Conservation (phyloP, 1,284 basidiomycete genomes). For the Baeospora myosura region DNA sequence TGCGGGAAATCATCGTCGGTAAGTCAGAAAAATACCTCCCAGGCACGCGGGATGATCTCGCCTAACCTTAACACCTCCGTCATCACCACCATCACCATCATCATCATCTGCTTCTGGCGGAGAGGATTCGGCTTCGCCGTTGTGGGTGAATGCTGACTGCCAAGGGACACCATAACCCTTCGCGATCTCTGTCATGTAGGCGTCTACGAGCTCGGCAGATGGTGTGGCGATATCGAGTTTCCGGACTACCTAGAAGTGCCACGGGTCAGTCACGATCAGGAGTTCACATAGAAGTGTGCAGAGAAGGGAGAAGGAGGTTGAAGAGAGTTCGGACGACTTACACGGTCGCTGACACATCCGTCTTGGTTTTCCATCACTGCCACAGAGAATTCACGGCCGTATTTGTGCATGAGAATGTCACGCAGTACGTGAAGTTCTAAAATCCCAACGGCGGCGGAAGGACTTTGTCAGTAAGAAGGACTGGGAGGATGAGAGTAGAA, state of each 20-base stretch:
- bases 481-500: conserved; percentile 2
- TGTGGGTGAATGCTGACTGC: no score
- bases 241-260: conserved; percentile 47
- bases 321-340: conserved; percentile 37
- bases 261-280: conserved; percentile 3
- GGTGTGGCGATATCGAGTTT: conserved; percentile 71
- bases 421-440: conserved; percentile 87
- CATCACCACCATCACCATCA: conserved; percentile 12
- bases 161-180: conserved; percentile 80
- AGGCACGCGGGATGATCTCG: background rate
- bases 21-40: background rate
- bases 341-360: conserved; percentile 72
- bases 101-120: background rate
- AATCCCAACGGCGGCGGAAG: conserved; percentile 8
- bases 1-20: background rate
- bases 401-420: conserved; percentile 93
- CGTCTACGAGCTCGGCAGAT: conserved; percentile 69
- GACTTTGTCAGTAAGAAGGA: conserved; percentile 6
- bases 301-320: background rate
- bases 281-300: conserved; percentile 5
- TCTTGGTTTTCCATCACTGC: conserved; percentile 79
- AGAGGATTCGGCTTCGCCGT: no score
- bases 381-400: conserved; percentile 75
- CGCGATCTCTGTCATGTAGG: conserved; percentile 83
- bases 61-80: conserved; percentile 28